Conservation (phyloP, 2,329 filamentous ascomycete species). For the Scedosporium boydii region DNA sequence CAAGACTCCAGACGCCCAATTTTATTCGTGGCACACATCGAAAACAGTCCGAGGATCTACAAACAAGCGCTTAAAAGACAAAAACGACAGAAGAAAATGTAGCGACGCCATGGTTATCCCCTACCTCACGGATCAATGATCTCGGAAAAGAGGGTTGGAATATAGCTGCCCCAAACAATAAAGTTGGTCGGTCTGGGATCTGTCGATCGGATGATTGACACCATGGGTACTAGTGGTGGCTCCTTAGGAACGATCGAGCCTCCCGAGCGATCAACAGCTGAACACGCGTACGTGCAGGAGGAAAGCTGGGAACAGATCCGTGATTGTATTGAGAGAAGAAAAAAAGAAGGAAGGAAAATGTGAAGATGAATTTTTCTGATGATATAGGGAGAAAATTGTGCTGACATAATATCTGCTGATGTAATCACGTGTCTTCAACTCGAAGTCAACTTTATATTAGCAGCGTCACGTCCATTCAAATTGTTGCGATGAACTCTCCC, state of each 20-base stretch:
- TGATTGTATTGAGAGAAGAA: slow-evolving; percentile 34
- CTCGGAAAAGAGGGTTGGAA: slow-evolving; percentile 84
- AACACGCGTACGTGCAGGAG: slow-evolving; percentile 38
- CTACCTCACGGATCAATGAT: slow-evolving; percentile 83
- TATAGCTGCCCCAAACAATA: slow-evolving; percentile 58
- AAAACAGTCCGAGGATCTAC: too few species aligned
- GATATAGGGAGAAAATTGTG: neutral
- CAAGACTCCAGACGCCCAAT: too few species aligned
- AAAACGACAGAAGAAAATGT: slow-evolving; percentile 36
- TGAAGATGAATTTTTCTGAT: neutral
- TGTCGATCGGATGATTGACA: slow-evolving; percentile 92
- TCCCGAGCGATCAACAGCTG: slow-evolving; percentile 64
- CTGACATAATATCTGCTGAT: neutral
- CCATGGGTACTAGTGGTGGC: slow-evolving; percentile 58
- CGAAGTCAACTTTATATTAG: neutral
- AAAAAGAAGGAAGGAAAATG: slow-evolving; percentile 20
- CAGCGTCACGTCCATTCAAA: neutral
- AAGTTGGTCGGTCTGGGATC: slow-evolving; percentile 65
- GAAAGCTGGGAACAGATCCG: slow-evolving; percentile 84
- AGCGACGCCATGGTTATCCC: slow-evolving; percentile 78
- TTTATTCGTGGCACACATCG: too few species aligned
- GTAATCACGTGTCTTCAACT: too few species aligned
- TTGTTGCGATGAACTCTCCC: neutral
- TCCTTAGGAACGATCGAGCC: slow-evolving; percentile 77
- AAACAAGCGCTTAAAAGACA: neutral